phyloP scores from a whole-genome alignment of 108 stramenopile species.

The Mayamaea pseudoterrestris region DNA sequence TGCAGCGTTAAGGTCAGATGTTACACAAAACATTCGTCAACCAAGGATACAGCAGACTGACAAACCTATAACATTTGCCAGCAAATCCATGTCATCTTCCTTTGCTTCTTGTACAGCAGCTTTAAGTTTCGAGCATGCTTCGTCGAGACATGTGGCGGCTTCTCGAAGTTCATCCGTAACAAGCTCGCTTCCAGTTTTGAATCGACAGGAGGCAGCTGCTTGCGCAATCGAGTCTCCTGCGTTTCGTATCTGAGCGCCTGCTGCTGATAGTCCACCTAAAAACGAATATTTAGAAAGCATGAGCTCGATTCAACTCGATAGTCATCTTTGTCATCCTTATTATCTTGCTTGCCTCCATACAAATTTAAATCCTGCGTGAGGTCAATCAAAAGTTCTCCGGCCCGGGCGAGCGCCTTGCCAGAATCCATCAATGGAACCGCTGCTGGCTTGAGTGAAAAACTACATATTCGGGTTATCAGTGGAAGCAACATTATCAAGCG shows the following conservation, averaged over 20 bases:
- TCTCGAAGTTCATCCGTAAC: constrained; percentile 75
- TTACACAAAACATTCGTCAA: too few relatives aligned
- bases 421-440: constrained; percentile 59
- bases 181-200: constrained; percentile 63
- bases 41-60: too few relatives aligned
- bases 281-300: too few relatives aligned
- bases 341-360: too few relatives aligned
- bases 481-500: too few relatives aligned
- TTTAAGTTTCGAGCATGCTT: constrained; percentile 29
- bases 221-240: constrained; percentile 68
- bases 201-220: constrained; percentile 64
- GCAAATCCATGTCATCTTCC: constrained; percentile 18
- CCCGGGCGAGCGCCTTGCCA: constrained; percentile 66
- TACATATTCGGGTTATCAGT: too few relatives aligned
- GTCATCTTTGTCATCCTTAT: too few relatives aligned
- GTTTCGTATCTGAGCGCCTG: constrained; percentile 59
- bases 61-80: constrained; percentile 17
- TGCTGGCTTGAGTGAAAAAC: constrained; percentile 60
- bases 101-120: constrained; percentile 38
- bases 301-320: too few relatives aligned
- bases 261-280: constrained; percentile 52
- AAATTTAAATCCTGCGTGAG: constrained; percentile 33
- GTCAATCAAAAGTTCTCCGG: constrained; percentile 66
- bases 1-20: too few relatives aligned
- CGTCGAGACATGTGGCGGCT: constrained; percentile 47